Percentiles rank a stretch among this genome's conserved stretches.
Evolutionary conservation across 176 grass and related monocot species (phyloP).

Genomic region (Cenchrus fungigraminus): DNA sequence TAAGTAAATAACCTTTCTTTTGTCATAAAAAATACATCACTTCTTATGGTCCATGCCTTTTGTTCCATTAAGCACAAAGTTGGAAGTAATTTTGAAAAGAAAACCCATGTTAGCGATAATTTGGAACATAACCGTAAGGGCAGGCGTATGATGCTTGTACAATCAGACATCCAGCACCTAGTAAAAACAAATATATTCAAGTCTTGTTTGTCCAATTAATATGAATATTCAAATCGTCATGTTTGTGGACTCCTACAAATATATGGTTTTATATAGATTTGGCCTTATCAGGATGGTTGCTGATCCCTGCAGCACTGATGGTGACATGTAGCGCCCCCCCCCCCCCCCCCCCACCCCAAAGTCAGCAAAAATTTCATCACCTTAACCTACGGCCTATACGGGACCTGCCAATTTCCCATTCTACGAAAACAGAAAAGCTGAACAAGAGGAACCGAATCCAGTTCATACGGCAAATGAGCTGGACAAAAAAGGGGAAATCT

Average conservation of each 20-base stretch:
- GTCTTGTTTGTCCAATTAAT: background rate
- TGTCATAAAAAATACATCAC: background rate
- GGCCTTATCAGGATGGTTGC: background rate
- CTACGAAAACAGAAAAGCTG: background rate
- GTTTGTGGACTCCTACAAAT: background rate
- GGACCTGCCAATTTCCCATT: background rate
- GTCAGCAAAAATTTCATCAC: conserved; percentile 3
- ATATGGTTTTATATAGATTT: background rate
- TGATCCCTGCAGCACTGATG: background rate
- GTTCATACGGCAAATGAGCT: background rate
- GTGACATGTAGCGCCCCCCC: background rate
- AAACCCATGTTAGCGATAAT: background rate
- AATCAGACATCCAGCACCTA: background rate
- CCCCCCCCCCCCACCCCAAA: too few species aligned
- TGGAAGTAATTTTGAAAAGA: background rate
- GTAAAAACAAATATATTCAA: conserved; percentile 17
- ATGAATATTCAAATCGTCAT: background rate
- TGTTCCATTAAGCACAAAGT: background rate
- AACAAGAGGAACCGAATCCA: background rate
- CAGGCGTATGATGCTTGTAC: background rate
- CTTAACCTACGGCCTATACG: background rate
- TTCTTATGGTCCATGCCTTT: background rate
- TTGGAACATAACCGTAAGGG: background rate
- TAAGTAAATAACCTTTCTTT: conserved; percentile 5
- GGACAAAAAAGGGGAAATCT: background rate